Conservation (phyloP, 495 filamentous ascomycete genomes). For the Aspergillus sparsus region DNA sequence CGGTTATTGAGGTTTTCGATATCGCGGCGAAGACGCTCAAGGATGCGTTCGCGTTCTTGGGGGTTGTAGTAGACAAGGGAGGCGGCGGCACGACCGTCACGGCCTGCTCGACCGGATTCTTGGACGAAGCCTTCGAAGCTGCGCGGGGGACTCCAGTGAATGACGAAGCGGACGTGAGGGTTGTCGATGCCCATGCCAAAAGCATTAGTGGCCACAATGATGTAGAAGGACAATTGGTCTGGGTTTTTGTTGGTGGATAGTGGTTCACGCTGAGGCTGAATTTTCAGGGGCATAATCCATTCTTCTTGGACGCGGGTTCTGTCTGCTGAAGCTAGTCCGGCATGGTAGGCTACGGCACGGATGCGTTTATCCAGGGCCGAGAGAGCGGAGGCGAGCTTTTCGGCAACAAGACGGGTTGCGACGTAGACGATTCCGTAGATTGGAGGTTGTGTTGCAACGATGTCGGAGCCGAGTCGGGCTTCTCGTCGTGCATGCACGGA, state of each 20-base stretch:
- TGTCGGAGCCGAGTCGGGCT: slow-evolving; percentile 39
- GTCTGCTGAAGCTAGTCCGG: slow-evolving; percentile 46
- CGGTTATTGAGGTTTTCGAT: slow-evolving; percentile 41
- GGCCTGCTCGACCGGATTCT: slow-evolving; percentile 88
- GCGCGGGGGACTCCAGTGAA: slow-evolving; percentile 90
- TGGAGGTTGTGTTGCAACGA: slow-evolving; percentile 54
- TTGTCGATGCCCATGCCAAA: slow-evolving; percentile 99
- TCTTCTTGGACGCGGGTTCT: slow-evolving; percentile 52
- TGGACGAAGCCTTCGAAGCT: slow-evolving; percentile 96
- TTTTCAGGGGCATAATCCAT: slow-evolving; percentile 71
- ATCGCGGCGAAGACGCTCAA: slow-evolving; percentile 49
- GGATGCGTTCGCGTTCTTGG: slow-evolving; percentile 76
- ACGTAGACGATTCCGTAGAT: slow-evolving; percentile 92
- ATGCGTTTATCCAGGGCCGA: slow-evolving; percentile 36
- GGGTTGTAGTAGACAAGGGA: slow-evolving; percentile 89
- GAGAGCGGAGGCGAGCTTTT: slow-evolving; percentile 60
- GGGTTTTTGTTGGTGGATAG: not conserved
- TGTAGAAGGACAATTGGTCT: slow-evolving; percentile 61
- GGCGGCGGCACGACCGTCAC: slow-evolving; percentile 80
- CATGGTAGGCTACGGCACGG: slow-evolving; percentile 53
- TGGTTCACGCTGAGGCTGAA: slow-evolving; percentile 2
- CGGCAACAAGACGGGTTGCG: slow-evolving; percentile 73
- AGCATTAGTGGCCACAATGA: slow-evolving; percentile 92
- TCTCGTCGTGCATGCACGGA: slow-evolving; percentile 65
- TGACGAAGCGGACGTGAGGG: slow-evolving; percentile 86